Evolutionary conservation across 2,329 filamentous ascomycete genomes (phyloP).

Genomic region (Xylaria sp.): DNA sequence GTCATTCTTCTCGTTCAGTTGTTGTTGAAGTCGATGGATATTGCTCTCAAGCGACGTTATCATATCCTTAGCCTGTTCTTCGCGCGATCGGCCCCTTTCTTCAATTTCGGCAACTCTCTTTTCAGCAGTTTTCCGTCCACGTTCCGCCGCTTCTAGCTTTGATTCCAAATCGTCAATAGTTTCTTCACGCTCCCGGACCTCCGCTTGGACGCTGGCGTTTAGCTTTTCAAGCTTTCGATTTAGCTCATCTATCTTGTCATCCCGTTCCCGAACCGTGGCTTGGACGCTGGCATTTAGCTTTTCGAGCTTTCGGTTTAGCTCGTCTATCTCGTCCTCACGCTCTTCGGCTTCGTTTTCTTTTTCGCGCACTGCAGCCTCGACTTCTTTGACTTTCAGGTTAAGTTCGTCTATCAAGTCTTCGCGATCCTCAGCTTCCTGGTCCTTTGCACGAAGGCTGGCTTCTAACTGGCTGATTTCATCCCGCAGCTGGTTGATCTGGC

Average conservation of each 20-base stretch:
- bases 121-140: not conserved
- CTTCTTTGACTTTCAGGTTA: conserved; percentile 49
- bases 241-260: too few species aligned
- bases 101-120: conserved; percentile 55
- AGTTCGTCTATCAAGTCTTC: conserved; percentile 58
- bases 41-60: conserved; percentile 59
- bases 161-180: conserved; percentile 59
- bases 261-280: too few species aligned
- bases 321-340: too few species aligned
- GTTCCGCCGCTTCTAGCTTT: conserved; percentile 46
- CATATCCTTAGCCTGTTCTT: conserved; percentile 35
- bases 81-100: not conserved
- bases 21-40: conserved; percentile 68
- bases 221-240: too few species aligned
- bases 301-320: conserved; percentile 54
- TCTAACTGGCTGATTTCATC: conserved; percentile 44
- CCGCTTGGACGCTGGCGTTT: too few species aligned
- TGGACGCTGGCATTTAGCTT: not conserved
- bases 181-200: conserved; percentile 50
- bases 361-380: not conserved
- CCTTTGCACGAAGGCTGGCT: conserved; percentile 60
- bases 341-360: not conserved
- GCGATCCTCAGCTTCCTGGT: conserved; percentile 61
- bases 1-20: conserved; percentile 62
- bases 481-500: conserved; percentile 70